Evolutionary conservation across 2,329 filamentous ascomycete genomes (phyloP), one percentile per base, ranked within the genome.

Genomic region (Thelonectria discophora): DNA sequence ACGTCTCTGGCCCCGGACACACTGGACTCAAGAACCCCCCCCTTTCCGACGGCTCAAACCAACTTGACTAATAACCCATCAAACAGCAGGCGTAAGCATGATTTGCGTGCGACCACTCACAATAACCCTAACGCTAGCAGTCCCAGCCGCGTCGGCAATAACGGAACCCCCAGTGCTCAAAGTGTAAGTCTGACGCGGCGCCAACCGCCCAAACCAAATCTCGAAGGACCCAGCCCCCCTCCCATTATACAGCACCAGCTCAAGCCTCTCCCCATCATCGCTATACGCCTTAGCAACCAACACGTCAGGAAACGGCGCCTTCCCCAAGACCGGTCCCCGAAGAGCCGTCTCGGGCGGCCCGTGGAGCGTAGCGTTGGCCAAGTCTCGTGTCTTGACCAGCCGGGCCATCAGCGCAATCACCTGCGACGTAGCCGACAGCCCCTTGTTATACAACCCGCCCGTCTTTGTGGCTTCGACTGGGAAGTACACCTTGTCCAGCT

Each of bases 201-300:
- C 24, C 11, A 62, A 20, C 9, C 55, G 55, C 24, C 58, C 59
- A 24, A 58, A 50, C 17, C 59, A 48, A 39, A 62, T 47, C n/a
- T 43, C 34, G 45, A 62, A 62, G 11, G 20, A 12, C 5, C 49
- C 55, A 11, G 60, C 34, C 49, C 59, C 55, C 45, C 59, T 62
- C 3, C 60, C 60, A 27, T 58, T 58, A 45, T 62, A 62, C 8
- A 62, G 49, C 3, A 62, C 55, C 20, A 62, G 45, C 17, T 62
- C 60, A 12, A 62, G 55, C 50, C 55, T 54, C 55, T 59, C 55
- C 17, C 55, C 55, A 2, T 55, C 55, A 13, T 50, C 21, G 21
- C 55, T 62, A 24, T 59, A 62, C 1, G 60, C 60, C 43, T 62
- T 62, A 49, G 60, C 60, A 15, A 59, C 55, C 1, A 62, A 51